Evolutionary conservation across 495 filamentous ascomycete species (phyloP).

Genomic region (Talaromyces stipitatus): DNA sequence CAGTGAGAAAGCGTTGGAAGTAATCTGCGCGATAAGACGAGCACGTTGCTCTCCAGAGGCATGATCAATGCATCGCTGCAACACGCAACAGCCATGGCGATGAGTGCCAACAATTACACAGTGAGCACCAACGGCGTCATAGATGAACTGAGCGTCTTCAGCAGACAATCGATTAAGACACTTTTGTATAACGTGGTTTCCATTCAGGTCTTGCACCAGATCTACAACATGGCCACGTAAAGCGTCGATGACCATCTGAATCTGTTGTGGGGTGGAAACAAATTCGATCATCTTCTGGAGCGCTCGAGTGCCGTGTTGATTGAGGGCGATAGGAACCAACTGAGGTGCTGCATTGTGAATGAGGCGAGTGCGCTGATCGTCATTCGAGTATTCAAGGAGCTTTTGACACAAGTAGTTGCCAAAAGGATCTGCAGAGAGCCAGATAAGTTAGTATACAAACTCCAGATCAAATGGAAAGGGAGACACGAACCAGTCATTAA

Average conservation of each 20-base stretch:
- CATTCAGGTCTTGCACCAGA: slow-evolving; percentile 92
- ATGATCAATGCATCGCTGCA: slow-evolving; percentile 97
- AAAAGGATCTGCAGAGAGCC: slow-evolving; percentile 64
- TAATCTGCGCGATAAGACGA: slow-evolving; percentile 79
- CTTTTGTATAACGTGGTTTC: slow-evolving; percentile 98
- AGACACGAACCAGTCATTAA: slow-evolving; percentile 71
- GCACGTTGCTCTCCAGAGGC: slow-evolving; percentile 83
- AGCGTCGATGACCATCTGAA: slow-evolving; percentile 72
- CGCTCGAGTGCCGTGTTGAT: slow-evolving; percentile 93
- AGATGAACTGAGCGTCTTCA: slow-evolving; percentile 88
- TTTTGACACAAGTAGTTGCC: slow-evolving; percentile 99
- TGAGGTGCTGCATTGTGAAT: slow-evolving; percentile 80
- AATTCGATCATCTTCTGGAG: slow-evolving; percentile 99
- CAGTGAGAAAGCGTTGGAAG: slow-evolving; percentile 66
- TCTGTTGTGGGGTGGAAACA: slow-evolving; percentile 71
- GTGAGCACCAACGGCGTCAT: slow-evolving; percentile 77
- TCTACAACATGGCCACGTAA: slow-evolving; percentile 75
- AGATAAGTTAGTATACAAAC: background rate
- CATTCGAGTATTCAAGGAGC: slow-evolving; percentile 82
- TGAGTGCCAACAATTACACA: slow-evolving; percentile 93
- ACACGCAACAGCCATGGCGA: slow-evolving; percentile 94
- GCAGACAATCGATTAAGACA: slow-evolving; percentile 86
- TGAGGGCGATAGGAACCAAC: slow-evolving; percentile 85
- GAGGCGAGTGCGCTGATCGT: slow-evolving; percentile 87
- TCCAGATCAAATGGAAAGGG: background rate